A percentile compares a stretch with the other conserved stretches of the same genome.
Evolutionary conservation across 1,284 basidiomycete genomes (phyloP).

Genomic region (Cutaneotrichosporon curvatum): DNA sequence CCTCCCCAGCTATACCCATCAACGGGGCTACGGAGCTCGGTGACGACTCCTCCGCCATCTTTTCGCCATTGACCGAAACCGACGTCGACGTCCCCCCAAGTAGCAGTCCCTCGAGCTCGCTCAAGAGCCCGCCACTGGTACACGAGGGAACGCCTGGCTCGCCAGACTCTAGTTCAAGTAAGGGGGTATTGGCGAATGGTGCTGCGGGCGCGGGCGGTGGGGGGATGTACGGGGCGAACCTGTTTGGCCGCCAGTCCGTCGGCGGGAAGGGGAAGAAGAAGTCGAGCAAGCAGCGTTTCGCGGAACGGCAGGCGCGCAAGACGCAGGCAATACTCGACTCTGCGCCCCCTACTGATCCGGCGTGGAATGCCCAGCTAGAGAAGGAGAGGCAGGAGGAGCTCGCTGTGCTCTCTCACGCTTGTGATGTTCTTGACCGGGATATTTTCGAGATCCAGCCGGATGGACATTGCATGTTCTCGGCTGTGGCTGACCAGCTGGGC

Average conservation of each 20-base stretch:
- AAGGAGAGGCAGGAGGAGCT: constrained; percentile 67
- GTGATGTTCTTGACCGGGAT: constrained; percentile 60
- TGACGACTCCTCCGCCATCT: neutral
- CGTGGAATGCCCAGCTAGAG: constrained; percentile 58
- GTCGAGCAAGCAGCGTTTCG: constrained; percentile 61
- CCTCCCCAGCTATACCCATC: neutral
- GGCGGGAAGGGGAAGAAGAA: constrained; percentile 49
- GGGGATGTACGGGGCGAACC: constrained; percentile 5
- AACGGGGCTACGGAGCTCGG: neutral
- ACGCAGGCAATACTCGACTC: constrained; percentile 61
- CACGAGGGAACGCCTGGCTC: no score
- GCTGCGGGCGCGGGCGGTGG: neutral
- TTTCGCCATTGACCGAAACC: no score
- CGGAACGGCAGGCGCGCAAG: constrained; percentile 73
- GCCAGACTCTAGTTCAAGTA: no score
- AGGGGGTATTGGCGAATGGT: no score
- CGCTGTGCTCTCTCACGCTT: constrained; percentile 59
- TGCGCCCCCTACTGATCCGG: constrained; percentile 56
- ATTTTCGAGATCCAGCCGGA: constrained; percentile 85
- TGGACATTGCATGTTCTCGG: constrained; percentile 90
- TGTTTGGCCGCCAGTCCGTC: neutral
- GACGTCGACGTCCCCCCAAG: neutral
- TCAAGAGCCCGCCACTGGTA: neutral
- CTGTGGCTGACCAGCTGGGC: constrained; percentile 70
- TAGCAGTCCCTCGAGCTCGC: neutral